Conservation (phyloP, 2,329 filamentous ascomycete genomes). For the Penicillium decumbens region DNA sequence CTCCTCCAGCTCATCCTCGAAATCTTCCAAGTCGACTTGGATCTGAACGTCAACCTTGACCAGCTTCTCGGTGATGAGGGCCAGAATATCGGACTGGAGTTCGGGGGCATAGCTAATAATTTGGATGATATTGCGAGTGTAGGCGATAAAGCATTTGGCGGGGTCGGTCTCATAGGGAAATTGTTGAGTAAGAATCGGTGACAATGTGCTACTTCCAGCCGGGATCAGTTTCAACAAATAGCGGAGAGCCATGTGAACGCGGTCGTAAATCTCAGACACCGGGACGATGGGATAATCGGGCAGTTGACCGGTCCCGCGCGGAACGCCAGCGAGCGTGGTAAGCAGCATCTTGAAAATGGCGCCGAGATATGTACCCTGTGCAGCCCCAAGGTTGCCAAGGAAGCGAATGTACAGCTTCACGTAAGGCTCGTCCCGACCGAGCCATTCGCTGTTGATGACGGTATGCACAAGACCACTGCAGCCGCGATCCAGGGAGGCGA, state of each 20-base stretch:
- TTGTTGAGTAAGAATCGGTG: constrained; percentile 60
- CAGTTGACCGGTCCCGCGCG: constrained; percentile 50
- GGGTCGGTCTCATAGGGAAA: constrained; percentile 76
- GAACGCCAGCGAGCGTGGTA: constrained; percentile 65
- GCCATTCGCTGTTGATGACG: constrained; percentile 57
- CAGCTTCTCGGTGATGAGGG: constrained; percentile 76
- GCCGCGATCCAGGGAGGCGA: constrained; percentile 52
- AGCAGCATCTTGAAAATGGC: constrained; percentile 76
- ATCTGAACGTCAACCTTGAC: constrained; percentile 96
- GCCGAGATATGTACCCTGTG: constrained; percentile 72
- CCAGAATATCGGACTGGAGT: constrained; percentile 72
- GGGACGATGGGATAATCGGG: constrained; percentile 55
- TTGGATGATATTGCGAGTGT: constrained; percentile 76
- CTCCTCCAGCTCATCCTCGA: constrained; percentile 80
- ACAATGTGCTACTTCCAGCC: constrained; percentile 66
- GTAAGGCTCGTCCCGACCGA: constrained; percentile 58
- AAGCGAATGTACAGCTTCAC: constrained; percentile 54
- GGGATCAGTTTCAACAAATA: constrained; percentile 78
- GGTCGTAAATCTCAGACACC: constrained; percentile 61
- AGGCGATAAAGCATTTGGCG: constrained; percentile 75
- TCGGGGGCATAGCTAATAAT: constrained; percentile 73
- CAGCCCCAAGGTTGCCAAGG: constrained; percentile 65
- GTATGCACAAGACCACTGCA: constrained; percentile 57
- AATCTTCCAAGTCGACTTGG: constrained; percentile 84
- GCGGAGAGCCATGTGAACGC: constrained; percentile 70